A percentile compares a stretch with the other conserved stretches of the same genome.
Evolutionary conservation across 129 eudicot genomes (phyloP).

Genomic region (Smallanthus sonchifolius): DNA sequence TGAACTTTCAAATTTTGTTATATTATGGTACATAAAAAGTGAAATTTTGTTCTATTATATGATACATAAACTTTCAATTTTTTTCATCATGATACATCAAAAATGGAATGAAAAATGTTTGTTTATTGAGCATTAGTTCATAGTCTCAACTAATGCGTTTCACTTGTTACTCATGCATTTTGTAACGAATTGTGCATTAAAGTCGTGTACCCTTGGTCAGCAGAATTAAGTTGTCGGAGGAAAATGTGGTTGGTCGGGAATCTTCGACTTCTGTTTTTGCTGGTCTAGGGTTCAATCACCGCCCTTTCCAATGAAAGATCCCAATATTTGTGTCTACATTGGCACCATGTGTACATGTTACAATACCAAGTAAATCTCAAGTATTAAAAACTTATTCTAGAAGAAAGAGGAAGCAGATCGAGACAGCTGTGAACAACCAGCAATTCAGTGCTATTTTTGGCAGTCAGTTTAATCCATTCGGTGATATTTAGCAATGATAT

Average conservation of each 20-base stretch:
- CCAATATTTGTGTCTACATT: no score
- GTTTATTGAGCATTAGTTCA: not conserved
- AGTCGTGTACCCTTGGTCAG: no score
- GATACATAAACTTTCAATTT: no score
- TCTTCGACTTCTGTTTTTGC: no score
- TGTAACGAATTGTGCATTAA: not conserved
- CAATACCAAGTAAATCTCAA: not conserved
- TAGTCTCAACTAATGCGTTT: not conserved
- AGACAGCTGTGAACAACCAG: not conserved
- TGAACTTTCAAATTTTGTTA: not conserved
- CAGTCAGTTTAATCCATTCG: not conserved
- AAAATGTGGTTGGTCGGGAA: no score
- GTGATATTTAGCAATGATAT: not conserved
- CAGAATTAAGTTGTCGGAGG: no score
- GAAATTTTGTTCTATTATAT: no score
- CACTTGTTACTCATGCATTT: not conserved
- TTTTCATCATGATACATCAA: not conserved
- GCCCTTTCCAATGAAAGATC: no score
- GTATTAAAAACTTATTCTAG: not conserved
- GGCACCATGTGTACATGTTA: not conserved
- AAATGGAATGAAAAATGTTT: not conserved
- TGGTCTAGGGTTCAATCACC: no score
- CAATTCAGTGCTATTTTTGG: not conserved
- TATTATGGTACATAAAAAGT: not conserved
- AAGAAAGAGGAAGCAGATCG: not conserved